These are phyloP conservation scores for Diaporthe sp. DNA, from an alignment of 2,329 filamentous ascomycete species.

Conservation along the genomic window DNA sequence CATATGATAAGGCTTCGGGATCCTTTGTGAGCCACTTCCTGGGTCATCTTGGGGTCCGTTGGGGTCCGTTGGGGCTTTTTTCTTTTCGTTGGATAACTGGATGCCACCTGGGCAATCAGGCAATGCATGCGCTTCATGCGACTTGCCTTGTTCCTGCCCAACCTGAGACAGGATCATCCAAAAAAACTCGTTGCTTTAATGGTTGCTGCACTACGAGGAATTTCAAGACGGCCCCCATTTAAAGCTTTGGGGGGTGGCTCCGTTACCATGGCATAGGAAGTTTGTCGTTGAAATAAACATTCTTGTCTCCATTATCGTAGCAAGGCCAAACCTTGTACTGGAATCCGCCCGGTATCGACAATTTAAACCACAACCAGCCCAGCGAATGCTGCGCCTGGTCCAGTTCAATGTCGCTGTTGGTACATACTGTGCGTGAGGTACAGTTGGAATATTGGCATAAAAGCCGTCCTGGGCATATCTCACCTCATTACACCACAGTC, in stretches of 20 bases:
- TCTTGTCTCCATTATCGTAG: neutral
- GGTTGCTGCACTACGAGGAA: no score
- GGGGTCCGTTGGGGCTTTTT: no score
- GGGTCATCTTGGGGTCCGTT: no score
- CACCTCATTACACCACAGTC: neutral
- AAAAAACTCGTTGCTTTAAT: no score
- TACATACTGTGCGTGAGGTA: neutral
- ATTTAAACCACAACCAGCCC: neutral
- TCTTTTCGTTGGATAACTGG: no score
- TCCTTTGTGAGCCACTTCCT: no score
- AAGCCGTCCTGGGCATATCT: neutral
- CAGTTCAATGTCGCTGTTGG: neutral
- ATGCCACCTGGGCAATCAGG: no score
- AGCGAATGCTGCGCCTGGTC: neutral
- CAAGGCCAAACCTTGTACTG: neutral
- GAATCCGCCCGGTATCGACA: neutral
- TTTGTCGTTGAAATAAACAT: neutral
- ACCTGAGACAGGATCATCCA: no score
- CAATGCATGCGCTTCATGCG: no score
- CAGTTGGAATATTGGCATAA: neutral
- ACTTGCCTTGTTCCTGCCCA: no score
- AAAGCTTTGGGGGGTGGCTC: neutral
- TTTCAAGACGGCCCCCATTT: neutral
- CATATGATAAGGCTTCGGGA: no score
- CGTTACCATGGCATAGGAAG: neutral